These are phyloP conservation scores for Neonectria sp. DNA, from an alignment of 2,329 filamentous ascomycete species.

Conservation along the genomic window DNA sequence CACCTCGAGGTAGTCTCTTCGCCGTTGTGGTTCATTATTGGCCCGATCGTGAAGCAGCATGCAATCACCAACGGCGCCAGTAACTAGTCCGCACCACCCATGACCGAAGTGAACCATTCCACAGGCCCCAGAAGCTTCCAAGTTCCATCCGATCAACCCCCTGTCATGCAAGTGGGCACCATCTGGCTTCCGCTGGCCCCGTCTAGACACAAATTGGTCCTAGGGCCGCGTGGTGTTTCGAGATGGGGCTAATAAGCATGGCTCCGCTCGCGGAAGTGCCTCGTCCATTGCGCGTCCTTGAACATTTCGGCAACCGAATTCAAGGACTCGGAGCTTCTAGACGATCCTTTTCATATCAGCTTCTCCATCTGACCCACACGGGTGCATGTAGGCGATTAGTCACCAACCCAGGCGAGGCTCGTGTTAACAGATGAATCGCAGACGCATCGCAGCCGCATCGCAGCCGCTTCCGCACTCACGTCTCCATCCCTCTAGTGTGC, in stretches of 20 bases:
- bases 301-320: constrained; percentile 21
- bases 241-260: constrained; percentile 28
- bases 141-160: constrained; percentile 26
- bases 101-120: constrained; percentile 28
- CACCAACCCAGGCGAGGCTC: constrained; percentile 26
- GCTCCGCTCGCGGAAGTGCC: constrained; percentile 34
- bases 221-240: constrained; percentile 35
- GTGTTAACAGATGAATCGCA: constrained; percentile 29
- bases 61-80: constrained; percentile 28
- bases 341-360: constrained; percentile 20
- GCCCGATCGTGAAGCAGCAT: constrained; percentile 3
- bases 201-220: constrained; percentile 27
- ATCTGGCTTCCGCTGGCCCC: constrained; percentile 35
- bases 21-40: neutral
- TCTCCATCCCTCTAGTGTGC: constrained; percentile 23
- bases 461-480: constrained; percentile 20
- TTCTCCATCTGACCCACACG: constrained; percentile 7
- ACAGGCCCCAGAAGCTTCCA: constrained; percentile 35
- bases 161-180: constrained; percentile 35
- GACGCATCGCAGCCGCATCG: constrained; percentile 22
- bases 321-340: constrained; percentile 13
- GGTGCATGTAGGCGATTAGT: constrained; percentile 14
- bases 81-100: constrained; percentile 30
- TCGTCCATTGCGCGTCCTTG: constrained; percentile 18
- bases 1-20: neutral